Evolutionary conservation across 768 basidiomycete species (phyloP).

Genomic region (Xerocomus brunneocitrinus): DNA sequence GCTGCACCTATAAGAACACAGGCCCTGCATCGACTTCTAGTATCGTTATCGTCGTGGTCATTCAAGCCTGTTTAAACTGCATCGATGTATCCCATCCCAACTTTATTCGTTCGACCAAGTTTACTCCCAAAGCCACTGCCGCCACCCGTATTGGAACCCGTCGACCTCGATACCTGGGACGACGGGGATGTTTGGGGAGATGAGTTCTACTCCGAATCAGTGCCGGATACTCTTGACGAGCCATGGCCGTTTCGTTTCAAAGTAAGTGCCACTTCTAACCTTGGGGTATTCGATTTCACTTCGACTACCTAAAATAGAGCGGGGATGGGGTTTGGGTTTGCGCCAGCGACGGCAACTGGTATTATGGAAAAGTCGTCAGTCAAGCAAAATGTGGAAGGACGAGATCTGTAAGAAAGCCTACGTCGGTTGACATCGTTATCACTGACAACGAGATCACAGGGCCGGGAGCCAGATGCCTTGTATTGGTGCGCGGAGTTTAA

Average conservation of each 20-base stretch:
- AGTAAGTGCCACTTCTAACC: conserved; percentile 12
- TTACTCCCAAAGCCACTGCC: background rate
- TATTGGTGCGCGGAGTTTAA: conserved; percentile 51
- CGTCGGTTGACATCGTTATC: background rate
- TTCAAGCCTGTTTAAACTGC: background rate
- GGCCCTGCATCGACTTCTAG: background rate
- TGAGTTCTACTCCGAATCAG: conserved; percentile 17
- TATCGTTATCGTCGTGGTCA: background rate
- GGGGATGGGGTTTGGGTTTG: conserved; percentile 52
- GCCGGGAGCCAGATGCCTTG: conserved; percentile 35
- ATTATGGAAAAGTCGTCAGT: conserved; percentile 44
- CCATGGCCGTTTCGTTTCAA: conserved; percentile 51
- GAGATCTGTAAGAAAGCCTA: conserved; percentile 36
- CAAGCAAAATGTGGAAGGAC: conserved; percentile 42
- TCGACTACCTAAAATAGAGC: conserved; percentile 25
- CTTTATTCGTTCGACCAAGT: background rate
- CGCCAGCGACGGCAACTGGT: conserved; percentile 49
- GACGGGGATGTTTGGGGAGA: conserved; percentile 20
- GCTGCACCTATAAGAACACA: background rate
- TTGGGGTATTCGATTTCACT: background rate
- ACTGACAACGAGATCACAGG: conserved; percentile 26
- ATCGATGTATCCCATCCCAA: background rate
- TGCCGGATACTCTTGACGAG: conserved; percentile 44
- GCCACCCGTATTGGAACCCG: conserved; percentile 8
- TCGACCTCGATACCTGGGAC: conserved; percentile 26